Evolutionary conservation across 805 yeast genomes (phyloP).

Genomic region (Starmera dryadoides): DNA sequence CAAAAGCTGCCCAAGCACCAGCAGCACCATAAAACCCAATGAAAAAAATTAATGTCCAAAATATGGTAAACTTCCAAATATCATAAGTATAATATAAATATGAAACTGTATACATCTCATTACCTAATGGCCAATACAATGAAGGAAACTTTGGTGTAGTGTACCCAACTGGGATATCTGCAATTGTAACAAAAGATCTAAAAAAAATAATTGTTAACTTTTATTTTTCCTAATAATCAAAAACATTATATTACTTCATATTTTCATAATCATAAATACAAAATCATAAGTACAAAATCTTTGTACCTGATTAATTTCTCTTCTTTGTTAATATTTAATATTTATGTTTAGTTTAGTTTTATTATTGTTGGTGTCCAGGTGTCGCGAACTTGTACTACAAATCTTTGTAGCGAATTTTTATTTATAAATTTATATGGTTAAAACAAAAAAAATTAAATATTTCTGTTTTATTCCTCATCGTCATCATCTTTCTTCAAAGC

Average conservation of each 20-base stretch:
- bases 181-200: slow-evolving; percentile 34
- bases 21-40: slow-evolving; percentile 55
- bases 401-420: not conserved
- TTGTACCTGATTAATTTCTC: no score
- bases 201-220: no score
- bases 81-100: slow-evolving; percentile 64
- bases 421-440: not conserved
- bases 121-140: slow-evolving; percentile 58
- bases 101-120: slow-evolving; percentile 31
- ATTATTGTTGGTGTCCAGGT: no score
- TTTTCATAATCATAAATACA: no score
- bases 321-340: no score
- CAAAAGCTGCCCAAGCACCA: slow-evolving; percentile 52
- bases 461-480: slow-evolving; percentile 18
- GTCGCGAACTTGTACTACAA: no score
- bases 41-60: slow-evolving; percentile 73
- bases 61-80: slow-evolving; percentile 76
- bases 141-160: slow-evolving; percentile 76
- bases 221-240: no score
- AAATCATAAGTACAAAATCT: no score
- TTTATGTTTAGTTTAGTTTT: no score
- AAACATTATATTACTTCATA: no score
- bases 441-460: not conserved
- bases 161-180: slow-evolving; percentile 75
- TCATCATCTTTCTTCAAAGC: slow-evolving; percentile 54